phyloP scores from a whole-genome alignment of 169 alveolate species.

The Theileria orientalis region DNA sequence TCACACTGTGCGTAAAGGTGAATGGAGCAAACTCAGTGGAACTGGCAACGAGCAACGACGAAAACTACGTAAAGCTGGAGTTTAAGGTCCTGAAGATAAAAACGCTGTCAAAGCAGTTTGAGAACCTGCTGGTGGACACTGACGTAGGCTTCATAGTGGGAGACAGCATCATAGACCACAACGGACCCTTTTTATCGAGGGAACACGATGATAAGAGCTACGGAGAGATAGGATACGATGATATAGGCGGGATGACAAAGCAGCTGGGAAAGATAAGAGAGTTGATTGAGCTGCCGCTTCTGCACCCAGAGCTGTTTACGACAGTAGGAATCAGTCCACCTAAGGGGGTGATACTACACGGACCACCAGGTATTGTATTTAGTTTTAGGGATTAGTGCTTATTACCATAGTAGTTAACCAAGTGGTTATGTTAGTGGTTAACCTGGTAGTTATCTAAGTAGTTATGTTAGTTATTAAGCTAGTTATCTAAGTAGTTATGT shows the following conservation, averaged over 20 bases:
- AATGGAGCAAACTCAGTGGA: constrained; percentile 28
- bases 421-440: neutral
- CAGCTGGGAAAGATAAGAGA: constrained; percentile 78
- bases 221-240: constrained; percentile 77
- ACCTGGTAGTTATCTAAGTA: neutral
- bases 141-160: constrained; percentile 58
- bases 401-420: neutral
- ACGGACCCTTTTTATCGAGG: constrained; percentile 56
- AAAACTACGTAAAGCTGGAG: constrained; percentile 53
- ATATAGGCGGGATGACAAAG: constrained; percentile 76
- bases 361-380: constrained; percentile 77
- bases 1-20: constrained; percentile 40
- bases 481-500: neutral
- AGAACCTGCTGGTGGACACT: constrained; percentile 41
- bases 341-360: constrained; percentile 82
- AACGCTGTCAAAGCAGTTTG: constrained; percentile 30
- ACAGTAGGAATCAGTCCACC: constrained; percentile 83
- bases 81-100: constrained; percentile 65
- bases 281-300: constrained; percentile 75
- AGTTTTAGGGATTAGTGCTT: neutral
- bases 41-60: constrained; percentile 21
- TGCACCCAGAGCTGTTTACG: constrained; percentile 76
- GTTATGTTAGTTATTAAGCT: neutral
- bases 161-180: constrained; percentile 52
- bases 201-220: constrained; percentile 69